Percentiles rank a stretch among this genome's conserved stretches.
These are phyloP conservation scores for Mikania micrantha DNA, from an alignment of 129 eudicot species.

Conservation along the genomic window DNA sequence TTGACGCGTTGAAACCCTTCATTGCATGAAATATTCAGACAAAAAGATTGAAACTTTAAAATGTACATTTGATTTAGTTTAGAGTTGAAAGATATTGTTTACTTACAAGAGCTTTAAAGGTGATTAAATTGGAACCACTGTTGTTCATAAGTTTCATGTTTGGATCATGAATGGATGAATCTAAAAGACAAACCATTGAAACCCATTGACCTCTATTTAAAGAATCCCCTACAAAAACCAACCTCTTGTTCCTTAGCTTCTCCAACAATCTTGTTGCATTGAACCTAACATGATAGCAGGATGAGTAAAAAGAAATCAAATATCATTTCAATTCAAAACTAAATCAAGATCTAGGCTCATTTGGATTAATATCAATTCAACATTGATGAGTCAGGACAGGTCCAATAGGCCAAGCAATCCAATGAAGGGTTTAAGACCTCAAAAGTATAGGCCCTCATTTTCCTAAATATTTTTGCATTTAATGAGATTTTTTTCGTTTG, in stretches of 20 bases:
- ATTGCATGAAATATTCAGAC: conserved; percentile 3
- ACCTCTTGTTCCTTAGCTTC: conserved; percentile 66
- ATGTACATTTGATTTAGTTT: neutral
- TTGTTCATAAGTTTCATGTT: conserved; percentile 49
- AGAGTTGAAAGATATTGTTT: neutral
- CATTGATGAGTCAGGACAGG: too few relatives aligned
- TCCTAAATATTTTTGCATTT: too few relatives aligned
- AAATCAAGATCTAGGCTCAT: neutral
- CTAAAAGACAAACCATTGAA: conserved; percentile 79
- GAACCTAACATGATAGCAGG: conserved; percentile 38
- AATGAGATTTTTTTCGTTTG: too few relatives aligned
- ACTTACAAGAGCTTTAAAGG: conserved; percentile 53
- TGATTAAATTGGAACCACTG: conserved; percentile 50
- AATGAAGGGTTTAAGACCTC: too few relatives aligned
- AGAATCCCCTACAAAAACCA: conserved; percentile 81
- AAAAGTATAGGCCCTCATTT: too few relatives aligned
- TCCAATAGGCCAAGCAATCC: too few relatives aligned
- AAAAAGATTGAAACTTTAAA: neutral
- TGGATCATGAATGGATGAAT: conserved; percentile 43
- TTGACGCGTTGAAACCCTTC: conserved; percentile 56
- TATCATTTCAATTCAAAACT: neutral
- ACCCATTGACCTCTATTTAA: conserved; percentile 84
- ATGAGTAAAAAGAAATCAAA: neutral
- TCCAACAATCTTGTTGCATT: conserved; percentile 62
- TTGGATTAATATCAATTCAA: too few relatives aligned